These are phyloP conservation scores for Citropsis articulata DNA, from an alignment of 345 rosid genomes.

Conservation along the genomic window DNA sequence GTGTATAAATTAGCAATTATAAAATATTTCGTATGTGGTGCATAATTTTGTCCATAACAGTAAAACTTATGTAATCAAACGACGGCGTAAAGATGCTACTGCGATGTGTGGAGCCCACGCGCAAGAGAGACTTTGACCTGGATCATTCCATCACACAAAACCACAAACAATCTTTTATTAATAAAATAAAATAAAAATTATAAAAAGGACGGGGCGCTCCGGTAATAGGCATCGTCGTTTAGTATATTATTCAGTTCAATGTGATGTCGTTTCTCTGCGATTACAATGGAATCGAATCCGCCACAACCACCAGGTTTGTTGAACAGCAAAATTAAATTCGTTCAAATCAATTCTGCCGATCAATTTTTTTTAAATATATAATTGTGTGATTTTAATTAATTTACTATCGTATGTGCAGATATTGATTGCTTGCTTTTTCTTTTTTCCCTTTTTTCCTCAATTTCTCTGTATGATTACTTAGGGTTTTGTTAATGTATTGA, in stretches of 20 bases:
- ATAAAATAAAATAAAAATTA: neutral
- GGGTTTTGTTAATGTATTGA: neutral
- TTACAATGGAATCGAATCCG: conserved; percentile 1
- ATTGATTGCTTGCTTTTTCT: neutral
- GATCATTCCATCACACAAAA: neutral
- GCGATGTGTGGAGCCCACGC: neutral
- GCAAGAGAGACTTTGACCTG: neutral
- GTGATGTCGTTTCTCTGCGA: neutral
- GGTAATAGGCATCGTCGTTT: neutral
- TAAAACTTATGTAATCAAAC: neutral
- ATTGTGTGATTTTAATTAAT: neutral
- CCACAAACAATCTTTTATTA: neutral
- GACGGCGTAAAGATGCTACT: neutral
- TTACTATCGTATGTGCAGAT: neutral
- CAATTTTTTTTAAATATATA: neutral
- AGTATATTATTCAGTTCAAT: neutral
- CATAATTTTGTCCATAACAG: too few relatives aligned
- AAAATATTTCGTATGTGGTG: too few relatives aligned
- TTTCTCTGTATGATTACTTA: neutral
- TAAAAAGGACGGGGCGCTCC: neutral
- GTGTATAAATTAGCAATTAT: too few relatives aligned
- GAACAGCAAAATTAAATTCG: neutral
- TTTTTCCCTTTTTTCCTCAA: too few relatives aligned
- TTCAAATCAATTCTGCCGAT: too few relatives aligned
- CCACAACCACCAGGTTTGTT: conserved; percentile 5